phyloP scores from a whole-genome alignment of 1,284 basidiomycete species.

The Coniophora puteana region DNA sequence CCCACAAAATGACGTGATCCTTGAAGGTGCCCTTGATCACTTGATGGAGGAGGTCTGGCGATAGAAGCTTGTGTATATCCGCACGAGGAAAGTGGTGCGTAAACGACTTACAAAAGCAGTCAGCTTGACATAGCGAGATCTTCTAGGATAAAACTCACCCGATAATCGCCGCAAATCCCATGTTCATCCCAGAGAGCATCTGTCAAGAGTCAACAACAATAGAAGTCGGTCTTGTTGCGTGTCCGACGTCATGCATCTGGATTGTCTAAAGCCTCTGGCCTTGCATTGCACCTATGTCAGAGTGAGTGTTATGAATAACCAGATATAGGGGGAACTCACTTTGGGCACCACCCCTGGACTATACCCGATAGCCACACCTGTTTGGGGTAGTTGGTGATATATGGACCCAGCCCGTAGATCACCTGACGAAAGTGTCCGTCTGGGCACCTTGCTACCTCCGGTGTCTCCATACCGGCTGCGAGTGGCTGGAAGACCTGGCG shows the following conservation, averaged over 20 bases:
- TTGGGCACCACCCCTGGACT: constrained; percentile 4
- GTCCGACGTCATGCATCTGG: neutral
- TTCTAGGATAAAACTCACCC: too few relatives aligned
- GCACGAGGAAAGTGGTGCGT: constrained; percentile 8
- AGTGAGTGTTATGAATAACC: neutral
- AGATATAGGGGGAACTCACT: constrained; percentile 1
- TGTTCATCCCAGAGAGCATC: constrained; percentile 3
- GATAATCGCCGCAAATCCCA: neutral
- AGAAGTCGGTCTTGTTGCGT: neutral
- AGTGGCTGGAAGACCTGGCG: constrained; percentile 2
- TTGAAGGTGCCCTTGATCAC: constrained; percentile 5
- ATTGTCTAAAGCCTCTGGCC: constrained; percentile 7
- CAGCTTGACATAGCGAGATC: too few relatives aligned
- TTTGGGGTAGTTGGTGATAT: constrained; percentile 12
- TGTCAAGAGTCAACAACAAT: neutral
- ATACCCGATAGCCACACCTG: constrained; percentile 7
- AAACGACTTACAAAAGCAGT: neutral
- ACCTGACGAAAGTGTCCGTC: constrained; percentile 7
- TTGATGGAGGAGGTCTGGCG: constrained; percentile 8
- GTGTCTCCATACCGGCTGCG: constrained; percentile 3
- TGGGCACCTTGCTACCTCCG: constrained; percentile 3
- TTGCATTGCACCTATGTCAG: constrained; percentile 13
- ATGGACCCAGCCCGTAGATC: constrained; percentile 6
- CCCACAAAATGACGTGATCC: constrained; percentile 4
- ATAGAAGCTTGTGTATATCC: constrained; percentile 7